Evolutionary conservation across 495 filamentous ascomycete genomes (phyloP), one percentile per base, ranked within the genome.

Genomic region (Articulospora tetracladia): DNA sequence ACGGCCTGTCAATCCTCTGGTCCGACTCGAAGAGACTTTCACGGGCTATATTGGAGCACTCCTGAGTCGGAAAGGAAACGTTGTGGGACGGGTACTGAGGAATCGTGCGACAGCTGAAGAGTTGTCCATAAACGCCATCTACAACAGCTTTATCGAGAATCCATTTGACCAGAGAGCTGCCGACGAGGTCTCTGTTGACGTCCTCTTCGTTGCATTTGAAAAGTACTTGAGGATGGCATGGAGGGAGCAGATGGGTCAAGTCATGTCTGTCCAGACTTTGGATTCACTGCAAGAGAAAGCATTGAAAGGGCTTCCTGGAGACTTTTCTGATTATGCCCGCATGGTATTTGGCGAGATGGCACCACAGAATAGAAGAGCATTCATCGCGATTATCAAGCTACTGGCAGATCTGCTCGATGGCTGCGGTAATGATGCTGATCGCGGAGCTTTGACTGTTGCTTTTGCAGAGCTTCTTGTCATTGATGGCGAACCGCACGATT

Each of bases 131-230:
- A 96, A 96, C 69, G 91, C 95, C 62, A 77, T 97, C n/a, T 97
- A 96, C 74, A 97, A 96, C 66, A 77, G 83, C 30, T 78, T 97
- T 28, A 79, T 96, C 41, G 92, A 96, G 71, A 86, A 90, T 62
- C 89, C 92, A 0, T 85, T 79, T 52, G 88, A 87, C 61, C 75
- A 88, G 44, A 85, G 95, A 53, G 76, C 85, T 13, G 84, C 89
- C 3, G 83, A 85, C 1, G 89, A 96, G 58, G 81, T 89, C 2
- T 80, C 89, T 13, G 84, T 96, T 22, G 92, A 97, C 68, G 86
- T 93, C n/a, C 78, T 97, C 11, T 96, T 97, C 65, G 87, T 87
- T 19, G 90, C 93, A 1, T 98, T 98, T 67, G 92, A 96, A 66
- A 97, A 94, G 60, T 98, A 97, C 62, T 78, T 97, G 67, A 85